Conservation (phyloP, 78 protist genomes). For the Polysphondylium violaceum region DNA sequence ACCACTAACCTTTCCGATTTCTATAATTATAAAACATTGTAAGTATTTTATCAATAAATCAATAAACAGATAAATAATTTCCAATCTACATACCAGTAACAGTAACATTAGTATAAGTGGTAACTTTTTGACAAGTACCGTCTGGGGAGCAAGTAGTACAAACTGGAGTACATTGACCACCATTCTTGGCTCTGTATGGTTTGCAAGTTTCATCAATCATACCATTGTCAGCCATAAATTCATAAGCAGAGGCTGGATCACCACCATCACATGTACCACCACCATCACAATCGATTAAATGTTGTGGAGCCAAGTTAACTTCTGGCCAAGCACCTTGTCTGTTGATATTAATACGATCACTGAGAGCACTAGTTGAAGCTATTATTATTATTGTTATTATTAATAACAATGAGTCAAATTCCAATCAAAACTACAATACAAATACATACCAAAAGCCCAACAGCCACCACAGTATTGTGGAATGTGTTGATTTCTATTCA, state of each 20-base stretch:
- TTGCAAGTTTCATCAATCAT: conserved; percentile 73
- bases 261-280: conserved; percentile 85
- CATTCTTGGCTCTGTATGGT: conserved; percentile 70
- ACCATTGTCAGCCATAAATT: conserved; percentile 19
- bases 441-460: conserved; percentile 46
- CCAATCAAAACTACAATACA: too few relatives aligned
- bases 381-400: too few relatives aligned
- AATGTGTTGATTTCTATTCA: conserved; percentile 41
- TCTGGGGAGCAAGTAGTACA: conserved; percentile 29
- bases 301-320: conserved; percentile 62
- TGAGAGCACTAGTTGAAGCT: conserved; percentile 58
- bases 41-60: too few relatives aligned
- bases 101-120: conserved; percentile 21
- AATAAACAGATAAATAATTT: too few relatives aligned
- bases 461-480: conserved; percentile 22
- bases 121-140: conserved; percentile 28
- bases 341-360: conserved; percentile 74
- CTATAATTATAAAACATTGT: too few relatives aligned
- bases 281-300: conserved; percentile 75
- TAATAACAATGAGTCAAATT: too few relatives aligned
- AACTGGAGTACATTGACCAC: conserved; percentile 47
- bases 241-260: conserved; percentile 42
- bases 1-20: conserved; percentile 66
- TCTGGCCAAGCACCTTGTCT: conserved; percentile 53
- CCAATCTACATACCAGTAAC: too few relatives aligned